phyloP scores from a whole-genome alignment of 495 filamentous ascomycete genomes.

The Astrothelium macrocarpum region DNA sequence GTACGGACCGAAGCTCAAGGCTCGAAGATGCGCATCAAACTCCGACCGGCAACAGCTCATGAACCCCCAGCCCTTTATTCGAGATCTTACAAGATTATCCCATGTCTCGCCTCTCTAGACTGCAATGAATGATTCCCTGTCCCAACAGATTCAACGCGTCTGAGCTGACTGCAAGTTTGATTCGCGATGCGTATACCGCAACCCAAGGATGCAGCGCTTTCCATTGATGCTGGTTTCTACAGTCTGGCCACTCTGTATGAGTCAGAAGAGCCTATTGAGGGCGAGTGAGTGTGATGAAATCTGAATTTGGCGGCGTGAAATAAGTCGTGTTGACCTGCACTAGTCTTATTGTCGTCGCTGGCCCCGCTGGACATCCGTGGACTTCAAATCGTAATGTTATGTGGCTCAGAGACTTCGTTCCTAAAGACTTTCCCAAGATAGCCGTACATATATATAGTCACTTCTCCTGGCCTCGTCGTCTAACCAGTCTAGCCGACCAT shows the following conservation, averaged over 20 bases:
- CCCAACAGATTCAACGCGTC: too few species aligned
- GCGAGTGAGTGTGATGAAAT: not conserved
- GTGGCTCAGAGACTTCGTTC: not conserved
- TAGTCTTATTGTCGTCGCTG: not conserved
- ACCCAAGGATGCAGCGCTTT: not conserved
- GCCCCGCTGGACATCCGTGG: not conserved
- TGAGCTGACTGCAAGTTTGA: too few species aligned
- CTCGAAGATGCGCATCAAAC: too few species aligned
- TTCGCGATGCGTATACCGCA: too few species aligned
- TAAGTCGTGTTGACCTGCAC: not conserved
- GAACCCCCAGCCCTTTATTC: too few species aligned
- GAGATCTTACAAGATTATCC: too few species aligned
- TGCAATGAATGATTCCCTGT: too few species aligned
- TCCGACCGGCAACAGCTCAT: too few species aligned
- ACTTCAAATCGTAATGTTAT: not conserved
- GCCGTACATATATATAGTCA: not conserved
- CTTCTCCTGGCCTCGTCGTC: not conserved
- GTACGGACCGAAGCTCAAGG: too few species aligned
- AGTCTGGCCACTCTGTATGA: not conserved
- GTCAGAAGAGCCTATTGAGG: not conserved
- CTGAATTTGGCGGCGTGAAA: not conserved
- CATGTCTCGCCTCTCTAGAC: too few species aligned
- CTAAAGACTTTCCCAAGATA: not conserved
- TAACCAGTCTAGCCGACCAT: not conserved
- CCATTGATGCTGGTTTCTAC: not conserved